A percentile compares a stretch with the other conserved stretches of the same genome.
These are phyloP conservation scores for Ilex aquifolium DNA, from an alignment of 257 asterid species.

Conservation along the genomic window DNA sequence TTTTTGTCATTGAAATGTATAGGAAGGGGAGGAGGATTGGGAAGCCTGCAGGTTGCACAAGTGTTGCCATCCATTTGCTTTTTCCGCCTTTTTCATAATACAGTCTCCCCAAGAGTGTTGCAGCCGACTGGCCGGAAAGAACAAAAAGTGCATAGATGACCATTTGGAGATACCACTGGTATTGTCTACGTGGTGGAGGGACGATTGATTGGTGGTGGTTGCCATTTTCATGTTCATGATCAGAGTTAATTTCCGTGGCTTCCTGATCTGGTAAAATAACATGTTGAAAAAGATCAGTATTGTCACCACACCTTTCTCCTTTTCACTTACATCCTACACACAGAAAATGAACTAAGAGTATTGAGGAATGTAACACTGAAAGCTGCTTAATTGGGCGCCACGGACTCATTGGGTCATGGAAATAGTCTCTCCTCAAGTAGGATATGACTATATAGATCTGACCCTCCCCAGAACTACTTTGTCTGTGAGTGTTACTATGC, in stretches of 20 bases:
- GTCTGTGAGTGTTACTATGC: too few relatives aligned
- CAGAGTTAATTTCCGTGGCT: not conserved
- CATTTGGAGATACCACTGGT: conserved; percentile 3
- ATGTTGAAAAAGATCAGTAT: too few relatives aligned
- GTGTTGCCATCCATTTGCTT: conserved; percentile 14
- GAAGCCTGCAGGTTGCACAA: conserved; percentile 12
- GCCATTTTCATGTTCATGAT: not conserved
- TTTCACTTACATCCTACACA: too few relatives aligned
- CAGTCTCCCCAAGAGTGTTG: conserved; percentile 10
- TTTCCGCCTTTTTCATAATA: conserved; percentile 12
- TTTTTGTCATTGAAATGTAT: not conserved
- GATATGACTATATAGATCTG: too few relatives aligned
- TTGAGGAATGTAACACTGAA: too few relatives aligned
- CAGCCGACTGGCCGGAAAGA: conserved; percentile 4
- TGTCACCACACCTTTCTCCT: too few relatives aligned
- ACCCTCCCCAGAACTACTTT: too few relatives aligned
- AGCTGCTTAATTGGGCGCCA: too few relatives aligned
- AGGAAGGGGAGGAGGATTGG: conserved; percentile 9
- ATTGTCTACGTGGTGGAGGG: not conserved
- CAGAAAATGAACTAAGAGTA: too few relatives aligned
- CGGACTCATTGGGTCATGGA: too few relatives aligned
- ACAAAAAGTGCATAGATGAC: conserved; percentile 1
- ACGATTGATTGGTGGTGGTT: not conserved
- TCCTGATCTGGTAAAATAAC: not conserved
- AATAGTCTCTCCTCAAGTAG: too few relatives aligned